Base-by-base conservation (phyloP, 495 filamentous ascomycete genomes). In the Neurospora sp. region DNA sequence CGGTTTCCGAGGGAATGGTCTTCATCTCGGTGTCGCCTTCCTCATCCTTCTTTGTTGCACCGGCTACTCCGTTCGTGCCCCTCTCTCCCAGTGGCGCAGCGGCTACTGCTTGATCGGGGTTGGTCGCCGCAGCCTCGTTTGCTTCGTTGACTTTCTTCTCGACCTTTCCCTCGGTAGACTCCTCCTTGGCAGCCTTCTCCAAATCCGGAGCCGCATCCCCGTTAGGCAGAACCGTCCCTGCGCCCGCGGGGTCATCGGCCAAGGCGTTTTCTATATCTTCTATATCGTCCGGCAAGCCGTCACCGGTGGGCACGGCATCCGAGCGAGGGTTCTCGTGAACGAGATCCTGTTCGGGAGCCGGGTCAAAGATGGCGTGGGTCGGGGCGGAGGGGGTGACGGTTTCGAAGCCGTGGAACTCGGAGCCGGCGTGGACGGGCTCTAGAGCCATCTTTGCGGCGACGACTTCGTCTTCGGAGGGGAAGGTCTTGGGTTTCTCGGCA, bases 11-110 rank as follows among this genome's bases (percentile, higher is more conserved):
- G 3, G 78, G 70, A 9, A 40, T 66, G 7, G 74, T 74, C 46
- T 75, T 73, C 74, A 72, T 73, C 48, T 78, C 73, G 5, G 35
- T 69, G 39, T 79, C 79, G 40, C 73, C 46, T n/a, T 70, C 68
- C 12, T n/a, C 68, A 5, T 27, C 69, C 31, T 71, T 38, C 7
- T 72, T 72, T 61, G 72, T 48, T 42, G 74, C 68, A 37, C 48
- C 37, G 61, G 69, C 35, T 27, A 31, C 48, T 12, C 44, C 40
- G 38, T 72, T 42, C 14, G 70, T 41, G n/a, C 71, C 44, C 2
- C 73, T 71, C 41, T 69, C 72, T 48, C 73, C 75, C 27, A 70
- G 14, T 18, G 71, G 68, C 1, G 72, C 22, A 1, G 74, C 40
- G 38, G 70, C 59, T 0, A 53, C 72, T 12, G 75, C 59, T 70